Conservation (phyloP, 164 flowering plant species). For the Umbilicus rupestris region DNA sequence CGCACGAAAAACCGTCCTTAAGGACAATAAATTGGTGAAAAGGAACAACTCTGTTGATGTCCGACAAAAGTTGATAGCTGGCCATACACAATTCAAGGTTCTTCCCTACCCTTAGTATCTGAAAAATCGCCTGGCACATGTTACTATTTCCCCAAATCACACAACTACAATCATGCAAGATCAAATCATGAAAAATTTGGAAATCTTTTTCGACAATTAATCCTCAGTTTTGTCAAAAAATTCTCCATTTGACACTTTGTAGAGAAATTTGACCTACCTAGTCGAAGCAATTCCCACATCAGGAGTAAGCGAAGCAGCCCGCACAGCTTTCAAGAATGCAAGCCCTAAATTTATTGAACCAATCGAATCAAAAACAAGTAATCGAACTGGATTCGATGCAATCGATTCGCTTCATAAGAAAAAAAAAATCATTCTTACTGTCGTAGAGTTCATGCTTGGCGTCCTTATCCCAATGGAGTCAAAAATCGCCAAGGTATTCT, state of each 20-base stretch:
- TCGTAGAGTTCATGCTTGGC: slow-evolving; percentile 44
- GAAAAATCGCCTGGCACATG: slow-evolving; percentile 57
- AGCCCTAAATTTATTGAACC: slow-evolving; percentile 30
- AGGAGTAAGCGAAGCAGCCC: slow-evolving; percentile 39
- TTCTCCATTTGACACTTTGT: not conserved
- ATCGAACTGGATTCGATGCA: not conserved
- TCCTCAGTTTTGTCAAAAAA: not conserved
- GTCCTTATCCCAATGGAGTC: slow-evolving; percentile 43
- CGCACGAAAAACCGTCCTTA: not conserved
- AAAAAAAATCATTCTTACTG: slow-evolving; percentile 21
- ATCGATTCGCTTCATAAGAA: too few species aligned
- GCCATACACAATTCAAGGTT: slow-evolving; percentile 52
- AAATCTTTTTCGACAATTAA: not conserved
- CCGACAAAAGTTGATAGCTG: slow-evolving; percentile 60
- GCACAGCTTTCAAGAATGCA: slow-evolving; percentile 75
- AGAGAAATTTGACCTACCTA: slow-evolving; percentile 21
- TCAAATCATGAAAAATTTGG: not conserved
- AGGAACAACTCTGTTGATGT: slow-evolving; percentile 48
- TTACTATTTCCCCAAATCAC: slow-evolving; percentile 34
- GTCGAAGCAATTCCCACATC: slow-evolving; percentile 47
- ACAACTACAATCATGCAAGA: slow-evolving; percentile 1
- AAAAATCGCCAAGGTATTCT: slow-evolving; percentile 62
- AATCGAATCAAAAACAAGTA: not conserved
- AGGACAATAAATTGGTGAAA: too few species aligned
- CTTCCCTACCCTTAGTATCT: slow-evolving; percentile 43